Base-by-base conservation (phyloP, 257 asterid genomes). In the Orobanche coerulescens region DNA sequence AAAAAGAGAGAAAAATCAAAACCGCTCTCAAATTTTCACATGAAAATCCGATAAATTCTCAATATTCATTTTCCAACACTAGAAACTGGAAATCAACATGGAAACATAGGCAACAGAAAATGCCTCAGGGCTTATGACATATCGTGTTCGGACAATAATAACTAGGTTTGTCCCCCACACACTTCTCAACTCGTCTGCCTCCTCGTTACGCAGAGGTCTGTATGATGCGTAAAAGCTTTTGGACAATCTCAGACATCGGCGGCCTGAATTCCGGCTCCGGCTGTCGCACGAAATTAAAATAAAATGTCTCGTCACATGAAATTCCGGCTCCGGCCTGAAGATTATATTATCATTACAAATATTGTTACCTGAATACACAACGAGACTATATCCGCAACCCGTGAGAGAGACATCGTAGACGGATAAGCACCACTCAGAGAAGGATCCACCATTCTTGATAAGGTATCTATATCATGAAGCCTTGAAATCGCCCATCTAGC, bases 231-330 rank as follows among this genome's bases (percentile, higher is more conserved):
- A 59, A 18, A 30, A 91, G 94, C 75, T 76, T 85, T 55, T 87
- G 90, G 25, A 91, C 96, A 18, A 91, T 87, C 78, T 91, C 97
- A 5, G 96, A 91, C 86, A 91, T 85, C 0, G 97, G 93, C 2
- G 96, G 97, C 71, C 97, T 73, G 81, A 91, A 91, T 69, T 87
- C 97, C 0, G 96, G 97, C 68, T 91, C 95, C 24, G 82, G 73
- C 97, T 91, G 87, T 63, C 58, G 12, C 19, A 50, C n/a, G 20
- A 47, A 6, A 47, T n/a, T 47, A 47, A 47, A 16, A 16, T 47
- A 3, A 47, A 47, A 47, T 15, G 0, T 12, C 2, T 42, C 16
- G n/a, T 12, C 19, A 13, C 4, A 12, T 42, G 19, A n/a, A n/a
- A n/a, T n/a, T n/a, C n/a, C n/a, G n/a, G n/a, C n/a, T n/a, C n/a